Percentiles rank a stretch among this genome's conserved stretches.
Conservation (phyloP, 352 stramenopile genomes). For the Pythium chondricola region DNA sequence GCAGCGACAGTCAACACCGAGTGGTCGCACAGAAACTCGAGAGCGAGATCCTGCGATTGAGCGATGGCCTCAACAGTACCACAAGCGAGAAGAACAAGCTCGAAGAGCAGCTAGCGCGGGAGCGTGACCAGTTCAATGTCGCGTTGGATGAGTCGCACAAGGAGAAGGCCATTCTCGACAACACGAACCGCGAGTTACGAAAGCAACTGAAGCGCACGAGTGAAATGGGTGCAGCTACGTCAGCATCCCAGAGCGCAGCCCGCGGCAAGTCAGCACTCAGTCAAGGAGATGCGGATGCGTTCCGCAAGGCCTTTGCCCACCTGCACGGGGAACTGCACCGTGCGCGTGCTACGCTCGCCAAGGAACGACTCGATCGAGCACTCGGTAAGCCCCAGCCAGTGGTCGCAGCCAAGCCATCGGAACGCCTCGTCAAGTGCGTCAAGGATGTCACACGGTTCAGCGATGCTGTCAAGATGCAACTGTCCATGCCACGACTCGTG, state of each 20-base stretch:
- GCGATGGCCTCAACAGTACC: slow-evolving; percentile 24
- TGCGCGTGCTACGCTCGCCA: slow-evolving; percentile 43
- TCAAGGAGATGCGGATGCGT: slow-evolving; percentile 44
- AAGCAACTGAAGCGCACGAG: slow-evolving; percentile 75
- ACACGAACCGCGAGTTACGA: slow-evolving; percentile 63
- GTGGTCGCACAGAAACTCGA: slow-evolving; percentile 78
- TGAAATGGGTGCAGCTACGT: slow-evolving; percentile 24
- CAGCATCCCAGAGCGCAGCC: not conserved
- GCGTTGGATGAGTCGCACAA: slow-evolving; percentile 79
- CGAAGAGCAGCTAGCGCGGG: slow-evolving; percentile 47
- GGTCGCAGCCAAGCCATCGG: slow-evolving; percentile 4
- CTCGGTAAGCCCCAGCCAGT: slow-evolving; percentile 19
- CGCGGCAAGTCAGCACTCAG: slow-evolving; percentile 29
- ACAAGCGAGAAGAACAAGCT: slow-evolving; percentile 44
- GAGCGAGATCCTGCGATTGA: slow-evolving; percentile 59
- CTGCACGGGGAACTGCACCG: slow-evolving; percentile 47
- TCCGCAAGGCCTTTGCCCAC: slow-evolving; percentile 49
- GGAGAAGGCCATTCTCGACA: slow-evolving; percentile 65
- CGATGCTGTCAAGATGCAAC: slow-evolving; percentile 41
- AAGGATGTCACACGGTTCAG: slow-evolving; percentile 49
- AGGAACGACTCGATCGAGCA: slow-evolving; percentile 48
- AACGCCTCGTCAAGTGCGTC: slow-evolving; percentile 27
- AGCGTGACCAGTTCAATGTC: slow-evolving; percentile 69
- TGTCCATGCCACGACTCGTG: slow-evolving; percentile 65
- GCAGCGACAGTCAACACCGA: slow-evolving; percentile 64